A percentile compares a stretch with the other conserved stretches of the same genome.
phyloP scores from a whole-genome alignment of 495 filamentous ascomycete genomes.

The Podospora appendiculata region DNA sequence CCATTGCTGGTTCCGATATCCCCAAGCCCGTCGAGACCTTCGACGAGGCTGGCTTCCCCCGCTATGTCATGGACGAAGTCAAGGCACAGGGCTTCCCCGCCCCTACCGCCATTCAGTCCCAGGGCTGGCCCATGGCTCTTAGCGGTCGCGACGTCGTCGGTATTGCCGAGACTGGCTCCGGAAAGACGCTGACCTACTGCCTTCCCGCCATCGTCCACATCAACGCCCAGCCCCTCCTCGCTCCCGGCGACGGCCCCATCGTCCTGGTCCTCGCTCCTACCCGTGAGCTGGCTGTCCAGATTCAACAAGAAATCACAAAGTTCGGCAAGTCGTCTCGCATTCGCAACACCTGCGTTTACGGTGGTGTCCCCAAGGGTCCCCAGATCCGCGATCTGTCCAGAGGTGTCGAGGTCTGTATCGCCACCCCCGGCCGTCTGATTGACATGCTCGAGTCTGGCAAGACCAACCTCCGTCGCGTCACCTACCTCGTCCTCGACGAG shows the following conservation, averaged over 20 bases:
- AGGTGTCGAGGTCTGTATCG: conserved; percentile 87
- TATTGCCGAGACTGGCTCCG: conserved; percentile 98
- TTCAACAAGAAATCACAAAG: conserved; percentile 90
- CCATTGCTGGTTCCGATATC: conserved; percentile 66
- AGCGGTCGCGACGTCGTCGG: conserved; percentile 97
- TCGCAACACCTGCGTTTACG: conserved; percentile 98
- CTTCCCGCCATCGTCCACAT: conserved; percentile 98
- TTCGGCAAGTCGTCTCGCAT: conserved; percentile 98
- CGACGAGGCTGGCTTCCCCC: conserved; percentile 94
- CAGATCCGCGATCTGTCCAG: conserved; percentile 90
- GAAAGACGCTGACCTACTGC: conserved; percentile 98
- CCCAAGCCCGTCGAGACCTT: conserved; percentile 93
- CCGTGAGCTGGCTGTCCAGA: conserved; percentile 95
- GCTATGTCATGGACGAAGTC: conserved; percentile 95
- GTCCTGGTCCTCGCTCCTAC: conserved; percentile 93
- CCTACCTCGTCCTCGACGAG: conserved; percentile 85
- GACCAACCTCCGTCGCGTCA: conserved; percentile 96
- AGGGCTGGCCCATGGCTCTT: conserved; percentile 98
- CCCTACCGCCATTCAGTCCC: conserved; percentile 93
- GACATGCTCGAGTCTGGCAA: conserved; percentile 97
- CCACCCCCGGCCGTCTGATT: conserved; percentile 93
- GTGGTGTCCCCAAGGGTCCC: conserved; percentile 92
- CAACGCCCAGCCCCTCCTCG: conserved; percentile 94
- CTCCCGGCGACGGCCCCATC: conserved; percentile 95
- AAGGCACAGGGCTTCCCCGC: conserved; percentile 92